Percentiles rank a stretch among this genome's conserved stretches.
Conservation (phyloP, 306 rosid genomes). For the Begonia masoniana region DNA sequence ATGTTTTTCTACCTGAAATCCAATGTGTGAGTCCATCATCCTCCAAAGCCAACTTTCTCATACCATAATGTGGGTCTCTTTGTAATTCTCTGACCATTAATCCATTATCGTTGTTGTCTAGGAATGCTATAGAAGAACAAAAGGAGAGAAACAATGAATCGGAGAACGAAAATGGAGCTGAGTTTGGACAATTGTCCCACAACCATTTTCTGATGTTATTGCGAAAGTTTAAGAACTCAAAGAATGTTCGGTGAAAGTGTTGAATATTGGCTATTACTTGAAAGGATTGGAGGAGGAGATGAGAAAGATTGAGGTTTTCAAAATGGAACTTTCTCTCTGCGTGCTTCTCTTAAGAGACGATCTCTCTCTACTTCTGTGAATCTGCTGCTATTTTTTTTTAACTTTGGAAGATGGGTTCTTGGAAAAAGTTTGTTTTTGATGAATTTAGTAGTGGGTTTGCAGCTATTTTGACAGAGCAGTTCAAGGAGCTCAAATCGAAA, state of each 20-base stretch:
- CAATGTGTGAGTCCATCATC: too few relatives aligned
- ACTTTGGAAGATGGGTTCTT: too few relatives aligned
- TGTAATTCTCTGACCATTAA: too few relatives aligned
- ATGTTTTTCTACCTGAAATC: too few relatives aligned
- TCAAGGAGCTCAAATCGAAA: too few relatives aligned
- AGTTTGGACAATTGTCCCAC: conserved; percentile 33
- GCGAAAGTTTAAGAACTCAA: conserved; percentile 18
- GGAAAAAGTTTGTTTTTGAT: too few relatives aligned
- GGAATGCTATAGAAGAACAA: conserved; percentile 1
- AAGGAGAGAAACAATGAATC: neutral
- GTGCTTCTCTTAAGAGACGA: conserved; percentile 57
- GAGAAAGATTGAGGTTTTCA: conserved; percentile 58
- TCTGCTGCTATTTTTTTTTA: conserved; percentile 34
- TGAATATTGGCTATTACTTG: conserved; percentile 33
- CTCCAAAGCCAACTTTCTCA: too few relatives aligned
- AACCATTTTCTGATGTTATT: conserved; percentile 38
- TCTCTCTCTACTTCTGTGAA: conserved; percentile 11
- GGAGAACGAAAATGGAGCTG: conserved; percentile 29
- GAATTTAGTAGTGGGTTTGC: too few relatives aligned
- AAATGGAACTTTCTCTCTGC: conserved; percentile 81
- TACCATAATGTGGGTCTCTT: too few relatives aligned
- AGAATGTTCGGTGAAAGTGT: conserved; percentile 21
- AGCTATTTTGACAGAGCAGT: neutral
- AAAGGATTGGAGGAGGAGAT: conserved; percentile 54
- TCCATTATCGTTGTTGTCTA: conserved; percentile 15